phyloP scores from a whole-genome alignment of 1,284 basidiomycete species.

The Cystobasidium pallidum region DNA sequence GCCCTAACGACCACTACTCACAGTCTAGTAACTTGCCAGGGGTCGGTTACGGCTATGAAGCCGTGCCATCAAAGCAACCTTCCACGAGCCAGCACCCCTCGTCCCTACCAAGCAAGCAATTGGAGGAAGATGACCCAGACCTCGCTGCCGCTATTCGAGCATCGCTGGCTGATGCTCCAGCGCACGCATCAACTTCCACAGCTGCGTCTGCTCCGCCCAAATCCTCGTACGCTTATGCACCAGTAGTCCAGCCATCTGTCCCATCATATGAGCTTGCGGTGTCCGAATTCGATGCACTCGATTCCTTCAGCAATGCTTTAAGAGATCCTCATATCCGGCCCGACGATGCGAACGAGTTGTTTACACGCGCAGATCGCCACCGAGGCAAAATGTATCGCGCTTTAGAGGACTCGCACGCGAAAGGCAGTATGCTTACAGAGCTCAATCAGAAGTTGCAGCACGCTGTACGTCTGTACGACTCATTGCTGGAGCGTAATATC shows the following conservation, averaged over 20 bases:
- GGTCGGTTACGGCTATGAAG: constrained; percentile 50
- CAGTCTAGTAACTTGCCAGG: constrained; percentile 27
- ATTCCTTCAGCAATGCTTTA: constrained; percentile 33
- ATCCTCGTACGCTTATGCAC: constrained; percentile 26
- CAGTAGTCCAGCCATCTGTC: constrained; percentile 27
- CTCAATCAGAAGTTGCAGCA: constrained; percentile 50
- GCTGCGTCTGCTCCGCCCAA: constrained; percentile 33
- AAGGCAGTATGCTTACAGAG: constrained; percentile 47
- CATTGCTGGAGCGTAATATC: constrained; percentile 45
- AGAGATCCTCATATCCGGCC: constrained; percentile 15
- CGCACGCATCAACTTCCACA: constrained; percentile 52
- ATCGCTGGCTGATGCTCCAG: constrained; percentile 80
- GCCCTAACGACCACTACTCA: constrained; percentile 43
- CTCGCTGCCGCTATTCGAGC: constrained; percentile 94
- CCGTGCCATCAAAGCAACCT: constrained; percentile 59
- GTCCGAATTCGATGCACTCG: constrained; percentile 38
- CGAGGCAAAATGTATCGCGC: constrained; percentile 40
- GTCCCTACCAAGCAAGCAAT: constrained; percentile 49
- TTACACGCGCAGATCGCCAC: constrained; percentile 39
- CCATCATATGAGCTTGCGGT: constrained; percentile 39
- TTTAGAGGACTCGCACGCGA: constrained; percentile 37
- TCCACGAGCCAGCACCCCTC: constrained; percentile 45
- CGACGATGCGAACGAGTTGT: constrained; percentile 40
- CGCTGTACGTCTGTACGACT: constrained; percentile 50
- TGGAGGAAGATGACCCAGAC: constrained; percentile 90